Base-by-base conservation (phyloP, 108 stramenopile species). In the Thalassiosira profunda region DNA sequence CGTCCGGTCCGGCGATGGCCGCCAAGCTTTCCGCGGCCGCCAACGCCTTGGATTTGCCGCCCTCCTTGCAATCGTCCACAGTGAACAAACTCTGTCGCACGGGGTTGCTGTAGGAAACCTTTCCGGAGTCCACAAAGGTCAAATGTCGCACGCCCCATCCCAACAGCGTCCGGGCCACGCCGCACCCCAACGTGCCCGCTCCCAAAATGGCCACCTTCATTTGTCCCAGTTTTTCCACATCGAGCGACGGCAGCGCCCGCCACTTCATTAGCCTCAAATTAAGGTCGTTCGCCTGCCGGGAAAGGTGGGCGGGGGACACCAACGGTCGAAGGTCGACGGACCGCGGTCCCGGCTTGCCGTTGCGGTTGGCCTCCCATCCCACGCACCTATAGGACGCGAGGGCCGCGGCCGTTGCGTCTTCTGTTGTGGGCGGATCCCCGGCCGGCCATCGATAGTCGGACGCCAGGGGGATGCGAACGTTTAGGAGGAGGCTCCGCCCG, bases 261-360 rank as follows among this genome's bases (percentile, higher is more conserved):
- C 99, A 99, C 51, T 97, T 97, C 99, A 99, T 99, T 34, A 99
- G 83, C 62, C 93, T 86, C 15, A 99, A 69, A 82, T 99, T 99
- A 63, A 99, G 75, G 55, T 97, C 93, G 23, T 92, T 92, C 9
- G 97, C 96, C 52, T 96, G 91, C 37, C 90, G 70, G 34, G 94
- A 93, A 47, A 98, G 76, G 72, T 95, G 94, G 26, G 63, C 62
- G 1, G 85, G 58, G 46, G 88, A 86, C 14, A 95, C 63, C n/a
- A 92, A 68, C 2, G 93, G 93, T 36, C 79, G 84, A 2, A 95
- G 72, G 48, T 92, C 83, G 20, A 94, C 82, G 59, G 85, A 90
- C 14, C 90, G 76, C 21, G 93, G 93, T 8, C 90, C 89, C 15
- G 93, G 85, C 67, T 89, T 89, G 54, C 66, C 60, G 2, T 88